phyloP scores from a whole-genome alignment of 1,139 yeast species.

The Trichomonascaceae sp. region DNA sequence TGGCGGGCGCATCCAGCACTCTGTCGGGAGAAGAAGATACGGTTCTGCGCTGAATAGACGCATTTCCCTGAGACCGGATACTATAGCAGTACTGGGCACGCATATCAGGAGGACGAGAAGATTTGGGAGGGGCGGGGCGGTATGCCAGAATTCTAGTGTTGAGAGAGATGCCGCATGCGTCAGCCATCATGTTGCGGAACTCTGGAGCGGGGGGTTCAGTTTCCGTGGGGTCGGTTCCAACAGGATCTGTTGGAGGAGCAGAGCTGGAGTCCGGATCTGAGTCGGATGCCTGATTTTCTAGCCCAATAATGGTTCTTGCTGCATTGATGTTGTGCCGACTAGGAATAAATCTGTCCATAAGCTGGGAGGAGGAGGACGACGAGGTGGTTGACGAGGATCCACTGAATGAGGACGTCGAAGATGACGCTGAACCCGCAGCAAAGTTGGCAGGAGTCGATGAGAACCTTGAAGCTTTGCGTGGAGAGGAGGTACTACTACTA shows the following conservation, averaged over 20 bases:
- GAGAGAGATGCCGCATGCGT: slow-evolving; percentile 83
- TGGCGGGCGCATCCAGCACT: slow-evolving; percentile 92
- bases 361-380: slow-evolving; percentile 5
- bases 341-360: slow-evolving; percentile 38
- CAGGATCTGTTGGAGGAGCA: slow-evolving; percentile 2
- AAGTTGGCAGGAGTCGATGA: neutral
- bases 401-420: slow-evolving; percentile 1
- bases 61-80: slow-evolving; percentile 39
- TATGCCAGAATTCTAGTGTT: slow-evolving; percentile 77
- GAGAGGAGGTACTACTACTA: too few species aligned
- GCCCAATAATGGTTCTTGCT: too few species aligned
- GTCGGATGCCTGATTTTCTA: too few species aligned
- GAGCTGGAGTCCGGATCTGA: too few species aligned
- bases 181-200: slow-evolving; percentile 79
- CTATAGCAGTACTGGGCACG: slow-evolving; percentile 29
- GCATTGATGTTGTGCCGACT: slow-evolving; percentile 32
- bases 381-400: slow-evolving; percentile 5
- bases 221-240: slow-evolving; percentile 1
- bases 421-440: neutral
- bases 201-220: slow-evolving; percentile 8
- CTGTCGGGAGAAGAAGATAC: slow-evolving; percentile 85
- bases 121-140: slow-evolving; percentile 77
- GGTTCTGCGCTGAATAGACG: slow-evolving; percentile 47
- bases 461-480: too few species aligned
- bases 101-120: slow-evolving; percentile 43